Conservation (phyloP, 2,329 filamentous ascomycete genomes). For the Ceratocystis papillata region DNA sequence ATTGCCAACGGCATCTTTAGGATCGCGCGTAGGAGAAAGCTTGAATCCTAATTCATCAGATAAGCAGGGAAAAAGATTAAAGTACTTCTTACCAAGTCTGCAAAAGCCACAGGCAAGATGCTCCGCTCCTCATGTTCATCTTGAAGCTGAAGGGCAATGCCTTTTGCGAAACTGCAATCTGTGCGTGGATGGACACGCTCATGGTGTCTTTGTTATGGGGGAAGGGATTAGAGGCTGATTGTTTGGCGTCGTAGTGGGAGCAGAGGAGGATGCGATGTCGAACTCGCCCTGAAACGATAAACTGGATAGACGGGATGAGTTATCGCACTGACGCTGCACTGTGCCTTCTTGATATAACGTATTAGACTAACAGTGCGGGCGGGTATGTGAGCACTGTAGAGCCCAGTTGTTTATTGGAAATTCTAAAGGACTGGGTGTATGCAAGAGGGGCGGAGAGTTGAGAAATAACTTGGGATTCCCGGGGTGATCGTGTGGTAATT, state of each 20-base stretch:
- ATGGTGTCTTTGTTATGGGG: background rate
- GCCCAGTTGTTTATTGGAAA: background rate
- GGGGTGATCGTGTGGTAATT: background rate
- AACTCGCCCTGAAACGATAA: constrained; percentile 1
- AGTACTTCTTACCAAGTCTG: background rate
- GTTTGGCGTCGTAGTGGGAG: constrained; percentile 8
- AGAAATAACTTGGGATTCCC: background rate
- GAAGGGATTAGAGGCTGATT: background rate
- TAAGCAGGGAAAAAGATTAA: background rate
- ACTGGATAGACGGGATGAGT: background rate
- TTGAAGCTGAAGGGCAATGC: background rate
- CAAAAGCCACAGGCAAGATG: too few species aligned
- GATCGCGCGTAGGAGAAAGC: background rate
- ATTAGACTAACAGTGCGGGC: background rate
- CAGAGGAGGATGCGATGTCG: constrained; percentile 8
- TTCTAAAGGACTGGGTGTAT: background rate
- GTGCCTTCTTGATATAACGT: background rate
- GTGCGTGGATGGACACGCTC: background rate
- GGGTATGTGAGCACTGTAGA: background rate
- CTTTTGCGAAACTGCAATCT: background rate
- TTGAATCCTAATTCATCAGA: background rate
- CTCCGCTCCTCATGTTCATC: background rate
- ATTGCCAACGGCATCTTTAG: background rate
- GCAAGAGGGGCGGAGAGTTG: background rate
- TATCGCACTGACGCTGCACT: background rate